phyloP scores from a whole-genome alignment of 2,329 filamentous ascomycete species.

The Fusarium camptoceras region DNA sequence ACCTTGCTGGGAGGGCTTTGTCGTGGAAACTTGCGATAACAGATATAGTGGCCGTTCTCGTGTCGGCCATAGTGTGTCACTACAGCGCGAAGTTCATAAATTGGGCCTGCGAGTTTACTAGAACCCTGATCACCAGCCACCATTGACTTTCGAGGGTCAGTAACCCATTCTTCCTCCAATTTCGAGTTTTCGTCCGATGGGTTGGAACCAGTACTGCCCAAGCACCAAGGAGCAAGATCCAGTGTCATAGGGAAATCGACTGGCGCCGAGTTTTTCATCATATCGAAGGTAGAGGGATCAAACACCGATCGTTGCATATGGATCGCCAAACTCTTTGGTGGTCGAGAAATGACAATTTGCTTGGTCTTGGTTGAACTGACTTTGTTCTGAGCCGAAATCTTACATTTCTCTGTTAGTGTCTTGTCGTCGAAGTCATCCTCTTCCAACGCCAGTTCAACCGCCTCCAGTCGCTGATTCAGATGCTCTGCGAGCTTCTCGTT shows the following conservation, averaged over 20 bases:
- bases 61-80: conserved; percentile 91
- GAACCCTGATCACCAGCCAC: conserved; percentile 66
- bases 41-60: conserved; percentile 96
- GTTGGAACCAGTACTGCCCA: conserved; percentile 66
- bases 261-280: conserved; percentile 84
- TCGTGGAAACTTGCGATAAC: conserved; percentile 78
- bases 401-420: conserved; percentile 72
- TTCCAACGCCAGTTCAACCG: conserved; percentile 77
- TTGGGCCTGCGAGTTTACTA: conserved; percentile 66
- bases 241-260: conserved; percentile 81
- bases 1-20: conserved; percentile 22
- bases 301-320: conserved; percentile 95
- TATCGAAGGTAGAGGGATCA: conserved; percentile 81
- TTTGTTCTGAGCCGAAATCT: conserved; percentile 73
- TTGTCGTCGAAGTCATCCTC: conserved; percentile 83
- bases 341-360: conserved; percentile 85
- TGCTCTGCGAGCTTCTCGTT: conserved; percentile 65
- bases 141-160: conserved; percentile 78
- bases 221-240: conserved; percentile 86
- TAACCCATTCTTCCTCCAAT: conserved; percentile 74
- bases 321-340: conserved; percentile 82
- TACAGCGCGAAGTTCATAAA: conserved; percentile 84
- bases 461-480: conserved; percentile 65
- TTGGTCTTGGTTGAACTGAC: conserved; percentile 87
- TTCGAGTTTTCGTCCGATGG: not conserved